phyloP scores from a whole-genome alignment of 2,329 filamentous ascomycete genomes.

The Fusarium sp. region DNA sequence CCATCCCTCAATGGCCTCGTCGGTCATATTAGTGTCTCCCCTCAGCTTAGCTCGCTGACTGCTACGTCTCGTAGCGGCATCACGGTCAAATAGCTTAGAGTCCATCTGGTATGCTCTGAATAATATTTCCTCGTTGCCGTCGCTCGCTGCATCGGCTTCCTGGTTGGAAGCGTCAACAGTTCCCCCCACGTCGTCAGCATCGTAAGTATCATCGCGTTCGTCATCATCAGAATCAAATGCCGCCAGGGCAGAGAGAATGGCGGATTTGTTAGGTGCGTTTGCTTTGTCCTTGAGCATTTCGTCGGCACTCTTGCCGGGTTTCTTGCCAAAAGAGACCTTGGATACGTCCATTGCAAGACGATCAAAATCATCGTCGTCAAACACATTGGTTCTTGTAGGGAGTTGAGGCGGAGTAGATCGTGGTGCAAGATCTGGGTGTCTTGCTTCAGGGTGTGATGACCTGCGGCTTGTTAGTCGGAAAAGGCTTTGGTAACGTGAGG shows the following conservation, averaged over 20 bases:
- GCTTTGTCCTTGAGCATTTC: slow-evolving; percentile 75
- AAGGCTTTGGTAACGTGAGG: neutral
- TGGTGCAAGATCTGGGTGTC: slow-evolving; percentile 63
- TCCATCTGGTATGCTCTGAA: slow-evolving; percentile 78
- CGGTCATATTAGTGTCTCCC: slow-evolving; percentile 86
- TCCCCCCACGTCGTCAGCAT: slow-evolving; percentile 90
- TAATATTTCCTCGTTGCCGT: slow-evolving; percentile 76
- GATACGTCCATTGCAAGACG: slow-evolving; percentile 74
- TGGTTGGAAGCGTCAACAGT: slow-evolving; percentile 80
- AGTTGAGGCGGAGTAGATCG: slow-evolving; percentile 68
- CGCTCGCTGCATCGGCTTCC: slow-evolving; percentile 60
- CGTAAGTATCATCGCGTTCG: slow-evolving; percentile 96
- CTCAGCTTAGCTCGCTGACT: slow-evolving; percentile 73
- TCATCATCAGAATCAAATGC: slow-evolving; percentile 95
- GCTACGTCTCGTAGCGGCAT: slow-evolving; percentile 76
- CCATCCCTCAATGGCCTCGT: slow-evolving; percentile 96
- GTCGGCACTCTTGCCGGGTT: slow-evolving; percentile 74
- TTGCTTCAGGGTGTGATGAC: slow-evolving; percentile 46
- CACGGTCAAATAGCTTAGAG: slow-evolving; percentile 76
- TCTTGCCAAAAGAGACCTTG: slow-evolving; percentile 84
- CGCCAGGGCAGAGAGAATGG: slow-evolving; percentile 88
- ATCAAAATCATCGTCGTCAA: slow-evolving; percentile 85
- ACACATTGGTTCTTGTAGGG: slow-evolving; percentile 77
- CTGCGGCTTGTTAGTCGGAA: slow-evolving; percentile 45
- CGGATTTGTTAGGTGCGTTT: slow-evolving; percentile 79